These are phyloP conservation scores for Helianthus tuberosus DNA, from an alignment of 129 eudicot genomes.

Conservation along the genomic window DNA sequence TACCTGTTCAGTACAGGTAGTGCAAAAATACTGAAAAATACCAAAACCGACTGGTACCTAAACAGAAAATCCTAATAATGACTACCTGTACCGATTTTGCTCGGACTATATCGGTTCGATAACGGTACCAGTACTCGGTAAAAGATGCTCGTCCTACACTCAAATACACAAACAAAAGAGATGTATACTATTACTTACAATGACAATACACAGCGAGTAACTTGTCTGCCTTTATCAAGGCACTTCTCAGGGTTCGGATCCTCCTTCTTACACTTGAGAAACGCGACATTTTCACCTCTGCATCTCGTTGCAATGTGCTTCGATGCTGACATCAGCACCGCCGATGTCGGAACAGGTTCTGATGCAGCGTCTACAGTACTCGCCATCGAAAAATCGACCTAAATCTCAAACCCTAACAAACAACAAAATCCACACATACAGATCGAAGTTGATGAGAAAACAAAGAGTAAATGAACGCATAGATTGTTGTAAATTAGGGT, in stretches of 20 bases:
- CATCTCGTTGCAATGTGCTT: conserved; percentile 84
- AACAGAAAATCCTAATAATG: no score
- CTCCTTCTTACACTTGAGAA: conserved; percentile 87
- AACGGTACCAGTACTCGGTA: no score
- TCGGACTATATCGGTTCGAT: no score
- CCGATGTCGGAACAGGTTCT: conserved; percentile 80
- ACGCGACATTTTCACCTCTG: conserved; percentile 75
- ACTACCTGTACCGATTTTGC: no score
- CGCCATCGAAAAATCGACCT: conserved; percentile 40
- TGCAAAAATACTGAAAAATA: no score
- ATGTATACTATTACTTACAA: conserved; percentile 54
- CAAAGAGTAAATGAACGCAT: neutral
- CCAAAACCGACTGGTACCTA: no score
- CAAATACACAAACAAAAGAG: neutral
- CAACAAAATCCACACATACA: conserved; percentile 7
- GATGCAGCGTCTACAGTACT: conserved; percentile 51
- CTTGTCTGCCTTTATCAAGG: conserved; percentile 84
- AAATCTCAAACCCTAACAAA: conserved; percentile 22
- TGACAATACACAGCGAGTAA: conserved; percentile 85
- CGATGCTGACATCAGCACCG: conserved; percentile 75
- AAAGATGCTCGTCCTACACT: no score
- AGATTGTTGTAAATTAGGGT: conserved; percentile 19
- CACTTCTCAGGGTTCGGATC: conserved; percentile 96
- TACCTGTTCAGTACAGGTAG: no score
- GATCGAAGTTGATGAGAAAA: no score